phyloP scores from a whole-genome alignment of 164 flowering plant species.

The Santalum album region DNA sequence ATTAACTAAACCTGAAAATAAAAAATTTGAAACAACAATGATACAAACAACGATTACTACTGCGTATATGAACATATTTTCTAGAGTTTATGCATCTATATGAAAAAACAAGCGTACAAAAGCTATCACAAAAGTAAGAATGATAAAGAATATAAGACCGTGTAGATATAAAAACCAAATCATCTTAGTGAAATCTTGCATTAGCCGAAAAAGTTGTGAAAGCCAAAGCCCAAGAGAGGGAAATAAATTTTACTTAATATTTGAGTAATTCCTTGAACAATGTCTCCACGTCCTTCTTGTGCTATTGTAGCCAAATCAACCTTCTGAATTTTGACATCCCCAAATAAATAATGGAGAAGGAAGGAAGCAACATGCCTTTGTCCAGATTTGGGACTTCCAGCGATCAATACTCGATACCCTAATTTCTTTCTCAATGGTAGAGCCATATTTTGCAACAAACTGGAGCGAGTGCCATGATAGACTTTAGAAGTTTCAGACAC shows the following conservation, averaged over 20 bases:
- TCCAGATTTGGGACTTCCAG: slow-evolving; percentile 75
- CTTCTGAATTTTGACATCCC: slow-evolving; percentile 64
- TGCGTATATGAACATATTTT: no score
- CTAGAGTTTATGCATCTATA: no score
- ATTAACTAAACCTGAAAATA: no score
- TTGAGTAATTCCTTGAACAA: slow-evolving; percentile 58
- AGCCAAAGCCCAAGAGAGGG: neutral
- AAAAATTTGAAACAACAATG: no score
- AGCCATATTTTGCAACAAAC: slow-evolving; percentile 21
- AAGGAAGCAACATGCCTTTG: slow-evolving; percentile 87
- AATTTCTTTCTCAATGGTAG: slow-evolving; percentile 25
- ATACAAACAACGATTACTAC: no score
- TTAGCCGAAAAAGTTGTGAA: no score
- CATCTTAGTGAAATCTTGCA: neutral
- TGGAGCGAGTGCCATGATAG: slow-evolving; percentile 13
- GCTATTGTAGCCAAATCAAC: slow-evolving; percentile 81
- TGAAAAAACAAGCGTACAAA: no score
- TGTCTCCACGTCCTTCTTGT: slow-evolving; percentile 87
- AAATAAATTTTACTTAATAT: slow-evolving; percentile 51
- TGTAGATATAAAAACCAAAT: neutral
- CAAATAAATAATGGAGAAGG: slow-evolving; percentile 75
- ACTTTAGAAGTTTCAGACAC: slow-evolving; percentile 14
- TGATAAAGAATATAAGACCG: neutral
- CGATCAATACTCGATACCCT: slow-evolving; percentile 66
- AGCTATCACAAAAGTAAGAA: neutral